These are phyloP conservation scores for Moelleriella libera DNA, from an alignment of 2,329 filamentous ascomycete species.

Conservation along the genomic window DNA sequence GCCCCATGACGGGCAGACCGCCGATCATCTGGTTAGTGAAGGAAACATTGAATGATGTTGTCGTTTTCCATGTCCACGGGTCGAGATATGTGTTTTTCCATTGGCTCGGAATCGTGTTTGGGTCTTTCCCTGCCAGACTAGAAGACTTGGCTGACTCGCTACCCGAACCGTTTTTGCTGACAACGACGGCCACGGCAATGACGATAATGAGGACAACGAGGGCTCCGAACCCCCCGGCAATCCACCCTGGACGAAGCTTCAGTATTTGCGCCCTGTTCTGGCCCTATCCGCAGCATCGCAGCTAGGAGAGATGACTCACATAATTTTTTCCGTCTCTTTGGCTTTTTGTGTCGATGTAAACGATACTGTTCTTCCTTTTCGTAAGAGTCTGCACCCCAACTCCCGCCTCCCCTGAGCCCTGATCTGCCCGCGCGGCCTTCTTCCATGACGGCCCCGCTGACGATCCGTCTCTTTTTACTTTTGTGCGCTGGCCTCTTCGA, in stretches of 20 bases:
- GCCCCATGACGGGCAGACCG: slow-evolving; percentile 78
- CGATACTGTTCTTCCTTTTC: slow-evolving; percentile 35
- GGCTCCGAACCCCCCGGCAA: slow-evolving; percentile 38
- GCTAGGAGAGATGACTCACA: slow-evolving; percentile 28
- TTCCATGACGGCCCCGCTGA: slow-evolving; percentile 56
- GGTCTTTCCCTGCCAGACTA: slow-evolving; percentile 35
- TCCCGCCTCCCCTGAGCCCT: slow-evolving; percentile 29
- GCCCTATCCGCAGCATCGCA: neutral
- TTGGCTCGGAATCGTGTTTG: slow-evolving; percentile 43
- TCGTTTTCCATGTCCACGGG: slow-evolving; percentile 85
- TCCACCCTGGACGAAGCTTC: slow-evolving; percentile 25
- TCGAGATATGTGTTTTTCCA: slow-evolving; percentile 70
- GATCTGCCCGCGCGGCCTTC: slow-evolving; percentile 37
- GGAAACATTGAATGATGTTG: slow-evolving; percentile 82
- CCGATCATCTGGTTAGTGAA: slow-evolving; percentile 80
- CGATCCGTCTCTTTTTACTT: slow-evolving; percentile 44
- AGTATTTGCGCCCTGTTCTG: neutral
- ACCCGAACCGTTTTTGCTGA: slow-evolving; percentile 42
- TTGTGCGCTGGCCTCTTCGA: slow-evolving; percentile 19
- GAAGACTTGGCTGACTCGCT: slow-evolving; percentile 14
- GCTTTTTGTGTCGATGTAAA: slow-evolving; percentile 26
- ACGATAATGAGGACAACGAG: slow-evolving; percentile 53
- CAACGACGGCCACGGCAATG: slow-evolving; percentile 49
- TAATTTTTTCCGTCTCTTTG: slow-evolving; percentile 38
- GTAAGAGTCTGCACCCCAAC: slow-evolving; percentile 26